Base-by-base conservation (phyloP, 176 grass and related monocot genomes). In the Poa pratensis region DNA sequence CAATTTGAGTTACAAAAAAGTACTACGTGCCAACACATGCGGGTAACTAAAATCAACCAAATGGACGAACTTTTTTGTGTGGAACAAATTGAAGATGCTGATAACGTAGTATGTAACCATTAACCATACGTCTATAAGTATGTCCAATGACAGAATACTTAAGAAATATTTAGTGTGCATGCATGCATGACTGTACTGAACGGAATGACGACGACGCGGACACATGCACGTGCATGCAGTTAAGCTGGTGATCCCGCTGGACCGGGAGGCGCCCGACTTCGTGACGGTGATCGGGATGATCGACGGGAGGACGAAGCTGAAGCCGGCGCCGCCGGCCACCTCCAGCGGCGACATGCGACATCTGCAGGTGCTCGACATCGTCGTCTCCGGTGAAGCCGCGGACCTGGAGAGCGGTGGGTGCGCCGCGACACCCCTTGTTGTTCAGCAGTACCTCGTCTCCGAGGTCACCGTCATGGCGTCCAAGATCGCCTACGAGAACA, bases 401-500 rank as follows among this genome's bases (percentile, higher is more conserved):
- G 82, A 85, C 60, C 50, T 80, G 20, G 82, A 89, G 77, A 80
- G 22, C 53, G 84, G 79, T 49, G 19, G 57, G 2, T 62, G 12
- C 42, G 20, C 40, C 5, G 66, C 35, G 17, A 55, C n/a, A 79
- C 78, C 83, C 6, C 83, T 86, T 32, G 11, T 86, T 32, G 37
- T 50, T 43, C 72, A 19, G 32, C 30, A 78, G 32, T 37, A 72
- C 54, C 16, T 60, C 11, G 1, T 76, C 20, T 12, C 78, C 8
- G 89, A 94, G 37, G 32, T 94, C 76, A 85, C 85, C 9, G 52
- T 70, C 40, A 90, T 94, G 80, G 75, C 89, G 3, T 59, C 87
- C 78, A 87, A 89, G 54, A 49, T 85, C 22, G 86, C 82, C 14
- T 91, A 88, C 27, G 92, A 94, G 84, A 94, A 94, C 48, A 37